Evolutionary conservation across 2,329 filamentous ascomycete species (phyloP).

Genomic region (Emergomyces pasteurianus): DNA sequence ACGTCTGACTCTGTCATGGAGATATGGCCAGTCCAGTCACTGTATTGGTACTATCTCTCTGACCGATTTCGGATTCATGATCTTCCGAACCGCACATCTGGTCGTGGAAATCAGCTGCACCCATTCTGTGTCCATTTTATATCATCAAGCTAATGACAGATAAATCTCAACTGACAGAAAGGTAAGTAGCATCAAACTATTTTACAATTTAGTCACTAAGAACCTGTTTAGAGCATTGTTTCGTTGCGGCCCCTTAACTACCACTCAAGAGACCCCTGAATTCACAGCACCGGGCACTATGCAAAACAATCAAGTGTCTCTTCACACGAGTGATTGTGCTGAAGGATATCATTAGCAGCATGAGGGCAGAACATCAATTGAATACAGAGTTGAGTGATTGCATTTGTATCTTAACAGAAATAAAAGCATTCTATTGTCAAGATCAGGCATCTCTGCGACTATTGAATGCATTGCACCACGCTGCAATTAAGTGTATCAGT

Average conservation of each 20-base stretch:
- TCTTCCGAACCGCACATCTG: no score
- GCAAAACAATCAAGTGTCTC: conserved; percentile 2
- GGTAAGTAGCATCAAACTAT: neutral
- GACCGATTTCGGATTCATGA: no score
- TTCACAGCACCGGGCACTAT: neutral
- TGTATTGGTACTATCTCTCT: no score
- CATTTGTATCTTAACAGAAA: conserved; percentile 4
- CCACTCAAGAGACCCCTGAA: neutral
- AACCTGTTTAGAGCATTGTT: neutral
- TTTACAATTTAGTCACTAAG: conserved; percentile 1
- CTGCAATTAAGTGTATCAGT: conserved; percentile 1
- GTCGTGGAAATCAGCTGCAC: no score
- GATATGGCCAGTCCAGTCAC: no score
- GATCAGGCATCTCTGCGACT: neutral
- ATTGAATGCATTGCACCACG: neutral
- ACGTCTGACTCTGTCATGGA: no score
- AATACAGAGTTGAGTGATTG: neutral
- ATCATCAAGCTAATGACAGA: neutral
- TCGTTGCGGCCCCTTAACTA: neutral
- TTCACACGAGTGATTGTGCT: neutral
- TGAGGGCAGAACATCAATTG: neutral
- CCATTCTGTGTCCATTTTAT: neutral
- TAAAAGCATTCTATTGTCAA: conserved; percentile 3
- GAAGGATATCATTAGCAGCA: conserved; percentile 1
- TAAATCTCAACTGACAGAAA: neutral